A percentile compares a stretch with the other conserved stretches of the same genome.
Conservation (phyloP, 352 stramenopile genomes). For the Phytophthora meadii region DNA sequence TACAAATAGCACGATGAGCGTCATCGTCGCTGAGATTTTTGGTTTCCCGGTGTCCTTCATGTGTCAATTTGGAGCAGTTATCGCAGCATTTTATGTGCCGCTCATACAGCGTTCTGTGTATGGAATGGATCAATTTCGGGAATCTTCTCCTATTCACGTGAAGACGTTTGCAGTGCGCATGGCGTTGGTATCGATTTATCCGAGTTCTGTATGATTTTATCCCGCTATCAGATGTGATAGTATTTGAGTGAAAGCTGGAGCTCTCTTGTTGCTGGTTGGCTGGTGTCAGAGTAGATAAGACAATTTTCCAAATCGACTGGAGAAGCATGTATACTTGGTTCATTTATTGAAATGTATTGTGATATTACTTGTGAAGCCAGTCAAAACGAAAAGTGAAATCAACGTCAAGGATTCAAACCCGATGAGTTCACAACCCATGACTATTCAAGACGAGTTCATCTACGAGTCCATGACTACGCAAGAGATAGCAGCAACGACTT, state of each 20-base stretch:
- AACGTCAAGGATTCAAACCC: too few relatives aligned
- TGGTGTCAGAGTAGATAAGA: too few relatives aligned
- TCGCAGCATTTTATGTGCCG: neutral
- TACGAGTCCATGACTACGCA: too few relatives aligned
- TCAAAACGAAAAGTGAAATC: conserved; percentile 7
- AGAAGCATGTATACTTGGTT: too few relatives aligned
- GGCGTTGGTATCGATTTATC: conserved; percentile 5
- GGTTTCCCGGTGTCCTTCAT: conserved; percentile 3
- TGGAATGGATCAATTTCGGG: neutral
- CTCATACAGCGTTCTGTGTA: neutral
- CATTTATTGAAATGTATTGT: too few relatives aligned
- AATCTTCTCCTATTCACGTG: neutral
- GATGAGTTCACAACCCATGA: too few relatives aligned
- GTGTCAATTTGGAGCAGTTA: neutral
- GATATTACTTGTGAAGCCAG: neutral
- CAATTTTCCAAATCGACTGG: too few relatives aligned
- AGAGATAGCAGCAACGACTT: too few relatives aligned
- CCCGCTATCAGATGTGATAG: neutral
- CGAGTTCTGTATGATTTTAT: conserved; percentile 9
- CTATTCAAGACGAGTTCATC: too few relatives aligned
- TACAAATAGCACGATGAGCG: neutral
- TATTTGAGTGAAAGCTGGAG: too few relatives aligned
- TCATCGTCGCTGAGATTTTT: neutral
- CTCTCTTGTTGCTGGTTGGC: too few relatives aligned
- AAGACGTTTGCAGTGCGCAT: conserved; percentile 1